phyloP scores from a whole-genome alignment of 2,329 filamentous ascomycete genomes.

The Exophiala bonariae region DNA sequence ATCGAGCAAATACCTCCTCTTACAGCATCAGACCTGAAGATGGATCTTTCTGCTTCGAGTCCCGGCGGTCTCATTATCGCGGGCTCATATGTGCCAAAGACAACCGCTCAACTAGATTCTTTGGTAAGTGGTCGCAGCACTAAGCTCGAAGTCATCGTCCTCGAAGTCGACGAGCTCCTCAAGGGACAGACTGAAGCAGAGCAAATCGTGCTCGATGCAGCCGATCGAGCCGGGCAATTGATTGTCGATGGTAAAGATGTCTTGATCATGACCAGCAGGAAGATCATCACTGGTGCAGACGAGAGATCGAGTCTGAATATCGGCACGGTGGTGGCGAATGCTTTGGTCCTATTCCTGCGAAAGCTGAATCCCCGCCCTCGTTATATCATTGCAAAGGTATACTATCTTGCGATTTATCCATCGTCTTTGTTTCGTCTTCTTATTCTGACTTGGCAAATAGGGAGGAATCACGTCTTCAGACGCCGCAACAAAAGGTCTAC shows the following conservation, averaged over 20 bases:
- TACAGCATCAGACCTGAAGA: conserved; percentile 44
- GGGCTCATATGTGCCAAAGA: conserved; percentile 61
- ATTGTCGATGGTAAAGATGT: conserved; percentile 53
- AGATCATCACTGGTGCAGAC: conserved; percentile 51
- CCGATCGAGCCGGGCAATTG: conserved; percentile 38
- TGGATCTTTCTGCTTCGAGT: conserved; percentile 31
- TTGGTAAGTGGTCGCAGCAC: conserved; percentile 41
- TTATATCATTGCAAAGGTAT: conserved; percentile 58
- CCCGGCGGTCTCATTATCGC: conserved; percentile 56
- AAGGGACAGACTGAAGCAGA: conserved; percentile 30
- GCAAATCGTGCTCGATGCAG: conserved; percentile 36
- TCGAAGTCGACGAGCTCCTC: conserved; percentile 52
- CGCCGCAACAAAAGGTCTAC: conserved; percentile 57
- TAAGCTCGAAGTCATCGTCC: conserved; percentile 46
- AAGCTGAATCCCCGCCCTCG: conserved; percentile 50
- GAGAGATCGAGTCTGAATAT: conserved; percentile 56
- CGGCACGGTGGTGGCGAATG: conserved; percentile 52
- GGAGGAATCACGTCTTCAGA: conserved; percentile 62
- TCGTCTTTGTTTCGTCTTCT: background rate
- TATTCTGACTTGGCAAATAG: conserved; percentile 28
- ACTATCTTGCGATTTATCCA: background rate
- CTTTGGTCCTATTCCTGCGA: conserved; percentile 52
- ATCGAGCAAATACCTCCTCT: conserved; percentile 55
- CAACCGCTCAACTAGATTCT: conserved; percentile 54
- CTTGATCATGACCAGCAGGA: conserved; percentile 60